phyloP scores from a whole-genome alignment of 768 basidiomycete genomes.

The Auriscalpium microsporum region DNA sequence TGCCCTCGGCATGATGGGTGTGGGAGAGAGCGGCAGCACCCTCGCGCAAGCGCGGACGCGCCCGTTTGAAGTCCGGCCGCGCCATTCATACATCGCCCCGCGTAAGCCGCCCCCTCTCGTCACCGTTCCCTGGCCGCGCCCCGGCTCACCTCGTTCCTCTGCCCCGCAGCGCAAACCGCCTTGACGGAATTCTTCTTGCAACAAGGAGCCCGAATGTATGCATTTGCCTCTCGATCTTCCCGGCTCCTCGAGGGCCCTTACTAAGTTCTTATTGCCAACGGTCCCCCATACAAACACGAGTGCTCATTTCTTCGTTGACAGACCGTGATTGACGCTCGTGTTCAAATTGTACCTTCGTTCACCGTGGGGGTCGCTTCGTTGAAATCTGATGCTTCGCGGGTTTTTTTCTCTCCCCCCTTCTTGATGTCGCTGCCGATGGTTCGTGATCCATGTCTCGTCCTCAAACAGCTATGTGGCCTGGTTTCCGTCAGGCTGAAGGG shows the following conservation, averaged over 20 bases:
- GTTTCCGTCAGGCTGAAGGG: background rate
- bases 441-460: background rate
- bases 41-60: conserved; percentile 68
- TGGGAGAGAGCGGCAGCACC: conserved; percentile 48
- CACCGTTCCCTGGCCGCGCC: conserved; percentile 1
- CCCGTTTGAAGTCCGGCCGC: conserved; percentile 70
- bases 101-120: conserved; percentile 39
- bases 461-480: background rate
- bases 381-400: background rate
- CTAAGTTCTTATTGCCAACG: conserved; percentile 11
- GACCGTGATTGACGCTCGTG: background rate
- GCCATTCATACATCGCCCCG: conserved; percentile 68
- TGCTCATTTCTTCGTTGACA: conserved; percentile 5
- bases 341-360: background rate
- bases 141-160: conserved; percentile 13
- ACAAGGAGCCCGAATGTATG: conserved; percentile 51
- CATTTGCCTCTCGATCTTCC: conserved; percentile 31
- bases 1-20: conserved; percentile 29
- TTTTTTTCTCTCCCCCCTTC: background rate
- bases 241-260: conserved; percentile 13
- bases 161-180: conserved; percentile 35
- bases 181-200: conserved; percentile 50
- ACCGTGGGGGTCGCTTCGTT: background rate
- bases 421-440: background rate
- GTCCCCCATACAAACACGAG: background rate